Evolutionary conservation across 2,329 filamentous ascomycete genomes (phyloP), one percentile per base, ranked within the genome.

Genomic region (Ophiocordyceps robertsii): DNA sequence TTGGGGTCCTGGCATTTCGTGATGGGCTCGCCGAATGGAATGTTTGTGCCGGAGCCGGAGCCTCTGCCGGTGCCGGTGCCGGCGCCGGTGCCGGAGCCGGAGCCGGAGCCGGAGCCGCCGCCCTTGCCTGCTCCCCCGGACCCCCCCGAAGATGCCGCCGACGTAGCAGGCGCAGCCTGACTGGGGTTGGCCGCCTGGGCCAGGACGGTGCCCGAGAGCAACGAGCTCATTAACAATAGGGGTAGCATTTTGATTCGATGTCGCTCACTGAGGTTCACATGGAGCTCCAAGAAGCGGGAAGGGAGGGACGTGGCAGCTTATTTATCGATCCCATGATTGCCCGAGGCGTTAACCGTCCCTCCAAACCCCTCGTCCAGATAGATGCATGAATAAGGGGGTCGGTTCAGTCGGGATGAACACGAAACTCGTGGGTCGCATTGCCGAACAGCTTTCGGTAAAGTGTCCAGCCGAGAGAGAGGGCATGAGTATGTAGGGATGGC

Each of bases 1-100:
- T 47, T 48, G 2, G 51, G 47, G 12, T 44, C 43, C 8, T 51
- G 56, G 44, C 56, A 57, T 13, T 40, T 49, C 6, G 39, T 43
- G 29, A 55, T 54, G 19, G 45, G 29, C 16, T 36, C 41, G n/a
- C 49, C 51, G n/a, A 42, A 32, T 9, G 14, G 14, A 36, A 36
- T 17, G 16, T 11, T 36, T 6, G 33, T 4, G 33, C 33, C 33
- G 33, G 33, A 16, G 33, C 16, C 6, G n/a, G 33, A 6, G 33
- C 33, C 33, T 24, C 24, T 7, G 24, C 24, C 24, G 4, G 24
- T 7, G 24, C 24, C 24, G 4, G 24, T 4, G 24, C n/a, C n/a
- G n/a, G n/a, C n/a, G n/a, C n/a, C n/a, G n/a, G n/a, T n/a, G n/a
- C n/a, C 19, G 19, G 19, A 19, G 19, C 4, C 4, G 19, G 19